phyloP scores from a whole-genome alignment of 257 asterid species.

The Dorcoceras hygrometricum region DNA sequence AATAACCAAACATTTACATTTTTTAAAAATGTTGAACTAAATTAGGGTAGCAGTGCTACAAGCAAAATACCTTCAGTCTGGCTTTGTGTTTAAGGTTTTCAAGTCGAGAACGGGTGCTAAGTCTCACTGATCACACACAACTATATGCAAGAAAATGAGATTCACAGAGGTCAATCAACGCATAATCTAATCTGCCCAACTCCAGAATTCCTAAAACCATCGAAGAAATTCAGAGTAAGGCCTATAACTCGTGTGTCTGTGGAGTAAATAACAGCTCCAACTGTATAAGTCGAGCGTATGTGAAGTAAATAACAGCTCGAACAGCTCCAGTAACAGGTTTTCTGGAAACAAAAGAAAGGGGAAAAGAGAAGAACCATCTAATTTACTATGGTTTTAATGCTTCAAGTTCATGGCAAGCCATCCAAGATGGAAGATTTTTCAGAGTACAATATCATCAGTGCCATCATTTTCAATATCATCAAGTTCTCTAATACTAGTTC shows the following conservation, averaged over 20 bases:
- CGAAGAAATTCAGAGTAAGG: neutral
- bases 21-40: neutral
- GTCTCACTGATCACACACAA: too few relatives aligned
- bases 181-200: neutral
- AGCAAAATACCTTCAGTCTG: neutral
- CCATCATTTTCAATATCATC: slow-evolving; percentile 25
- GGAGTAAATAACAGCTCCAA: neutral
- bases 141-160: neutral
- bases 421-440: slow-evolving; percentile 16
- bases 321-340: neutral
- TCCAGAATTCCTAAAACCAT: neutral
- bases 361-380: neutral
- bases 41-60: neutral
- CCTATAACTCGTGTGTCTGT: neutral
- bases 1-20: neutral
- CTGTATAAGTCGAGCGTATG: neutral
- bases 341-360: neutral
- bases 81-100: neutral
- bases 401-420: slow-evolving; percentile 23
- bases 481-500: slow-evolving; percentile 19
- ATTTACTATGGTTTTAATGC: slow-evolving; percentile 4
- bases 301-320: neutral
- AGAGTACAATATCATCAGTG: slow-evolving; percentile 21
- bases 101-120: neutral
- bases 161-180: neutral